Evolutionary conservation across 257 asterid genomes (phyloP).

Genomic region (Eustoma russellianum): DNA sequence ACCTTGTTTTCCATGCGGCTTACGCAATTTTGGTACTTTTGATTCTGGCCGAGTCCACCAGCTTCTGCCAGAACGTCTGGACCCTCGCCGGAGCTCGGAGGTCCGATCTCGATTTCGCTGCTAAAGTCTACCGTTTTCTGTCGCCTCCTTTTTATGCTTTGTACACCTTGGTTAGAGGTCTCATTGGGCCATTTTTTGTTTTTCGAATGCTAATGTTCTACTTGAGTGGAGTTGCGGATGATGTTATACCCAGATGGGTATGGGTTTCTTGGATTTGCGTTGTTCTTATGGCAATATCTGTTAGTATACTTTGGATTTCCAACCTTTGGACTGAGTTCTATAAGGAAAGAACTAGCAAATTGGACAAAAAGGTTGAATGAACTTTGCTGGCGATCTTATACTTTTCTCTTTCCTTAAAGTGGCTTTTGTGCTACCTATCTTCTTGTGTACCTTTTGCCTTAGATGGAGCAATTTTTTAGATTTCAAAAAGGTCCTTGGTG

Average conservation of each 20-base stretch:
- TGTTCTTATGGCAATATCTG: conserved; percentile 56
- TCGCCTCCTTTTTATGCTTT: conserved; percentile 82
- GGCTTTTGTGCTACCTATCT: background rate
- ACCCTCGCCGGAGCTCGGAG: conserved; percentile 65
- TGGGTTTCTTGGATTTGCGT: conserved; percentile 84
- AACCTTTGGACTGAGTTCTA: conserved; percentile 70
- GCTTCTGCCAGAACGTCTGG: conserved; percentile 88
- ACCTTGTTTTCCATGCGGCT: conserved; percentile 64
- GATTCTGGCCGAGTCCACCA: conserved; percentile 78
- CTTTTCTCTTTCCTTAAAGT: background rate
- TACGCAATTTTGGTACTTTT: conserved; percentile 61
- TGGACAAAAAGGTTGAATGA: conserved; percentile 38
- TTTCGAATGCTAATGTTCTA: conserved; percentile 54
- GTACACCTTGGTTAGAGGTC: conserved; percentile 69
- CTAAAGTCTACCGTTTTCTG: conserved; percentile 36
- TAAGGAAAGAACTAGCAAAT: conserved; percentile 30
- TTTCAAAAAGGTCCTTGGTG: too few relatives aligned
- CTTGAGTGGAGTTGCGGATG: conserved; percentile 50
- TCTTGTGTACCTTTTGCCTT: too few relatives aligned
- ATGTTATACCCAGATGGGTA: conserved; percentile 69
- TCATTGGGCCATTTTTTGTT: conserved; percentile 65
- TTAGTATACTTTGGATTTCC: conserved; percentile 67
- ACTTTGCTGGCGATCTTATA: background rate
- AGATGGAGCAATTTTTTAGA: too few relatives aligned
- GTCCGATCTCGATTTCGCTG: conserved; percentile 52